Conservation (phyloP, 2,329 filamentous ascomycete species). For the Chlorencoelia australis region DNA sequence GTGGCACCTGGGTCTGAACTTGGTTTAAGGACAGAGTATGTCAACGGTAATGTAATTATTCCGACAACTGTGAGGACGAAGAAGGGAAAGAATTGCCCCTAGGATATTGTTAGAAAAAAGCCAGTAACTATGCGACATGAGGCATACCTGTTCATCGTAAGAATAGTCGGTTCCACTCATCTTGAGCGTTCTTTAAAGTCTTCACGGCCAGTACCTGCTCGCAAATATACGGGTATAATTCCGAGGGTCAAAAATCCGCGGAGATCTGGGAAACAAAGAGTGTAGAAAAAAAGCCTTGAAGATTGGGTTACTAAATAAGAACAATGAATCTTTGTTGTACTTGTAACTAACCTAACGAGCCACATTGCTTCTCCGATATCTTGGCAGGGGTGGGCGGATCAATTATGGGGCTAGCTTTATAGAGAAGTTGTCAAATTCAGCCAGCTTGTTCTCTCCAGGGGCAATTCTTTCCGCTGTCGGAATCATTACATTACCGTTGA, state of each 20-base stretch:
- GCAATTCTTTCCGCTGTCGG: constrained; percentile 93
- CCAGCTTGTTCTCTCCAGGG: no score
- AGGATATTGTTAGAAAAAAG: constrained; percentile 10
- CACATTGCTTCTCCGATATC: no score
- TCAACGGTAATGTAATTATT: constrained; percentile 81
- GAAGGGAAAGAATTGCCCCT: constrained; percentile 98
- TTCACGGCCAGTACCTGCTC: constrained; percentile 18
- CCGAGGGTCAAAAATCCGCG: background rate
- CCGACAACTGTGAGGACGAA: constrained; percentile 88
- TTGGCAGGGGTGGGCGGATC: no score
- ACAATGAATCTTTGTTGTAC: no score
- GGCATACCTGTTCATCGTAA: constrained; percentile 79
- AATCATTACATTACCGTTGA: constrained; percentile 81
- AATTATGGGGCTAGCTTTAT: no score
- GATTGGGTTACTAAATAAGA: no score
- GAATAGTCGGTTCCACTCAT: constrained; percentile 66
- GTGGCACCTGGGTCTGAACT: constrained; percentile 68
- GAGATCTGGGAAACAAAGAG: no score
- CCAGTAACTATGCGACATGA: background rate
- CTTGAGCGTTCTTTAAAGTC: constrained; percentile 18
- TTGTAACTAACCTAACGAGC: no score
- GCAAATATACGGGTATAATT: constrained; percentile 8
- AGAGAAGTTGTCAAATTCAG: no score
- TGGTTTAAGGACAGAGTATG: constrained; percentile 76
- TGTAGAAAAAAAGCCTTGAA: no score